Percentiles rank a stretch among this genome's conserved stretches.
These are phyloP conservation scores for Bimuria novae-zelandiae DNA, from an alignment of 2,329 filamentous ascomycete species.

Conservation along the genomic window DNA sequence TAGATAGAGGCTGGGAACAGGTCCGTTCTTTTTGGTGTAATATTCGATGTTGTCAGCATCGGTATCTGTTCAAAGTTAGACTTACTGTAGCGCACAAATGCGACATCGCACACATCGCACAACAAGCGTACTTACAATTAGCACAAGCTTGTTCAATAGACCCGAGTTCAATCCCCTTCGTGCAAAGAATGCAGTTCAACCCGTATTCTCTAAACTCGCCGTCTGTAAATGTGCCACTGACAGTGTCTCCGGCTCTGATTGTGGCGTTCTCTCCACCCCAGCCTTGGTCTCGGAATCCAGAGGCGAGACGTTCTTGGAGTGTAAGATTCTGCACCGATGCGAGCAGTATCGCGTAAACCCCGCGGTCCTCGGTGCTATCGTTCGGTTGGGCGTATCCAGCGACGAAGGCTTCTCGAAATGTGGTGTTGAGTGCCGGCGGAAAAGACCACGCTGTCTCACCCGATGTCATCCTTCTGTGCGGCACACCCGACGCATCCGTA, in stretches of 20 bases:
- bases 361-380: not conserved
- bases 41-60: not conserved
- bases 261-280: constrained; percentile 1
- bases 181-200: constrained; percentile 11
- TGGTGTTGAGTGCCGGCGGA: constrained; percentile 3
- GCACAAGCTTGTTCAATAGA: constrained; percentile 8
- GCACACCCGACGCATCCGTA: not conserved
- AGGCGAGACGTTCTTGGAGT: not conserved
- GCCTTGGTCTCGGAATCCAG: not conserved
- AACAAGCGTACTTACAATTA: constrained; percentile 8
- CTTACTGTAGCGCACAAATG: not conserved
- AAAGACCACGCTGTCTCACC: not conserved
- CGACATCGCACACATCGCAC: not conserved
- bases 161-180: not conserved
- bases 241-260: constrained; percentile 5
- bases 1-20: not conserved
- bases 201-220: not conserved
- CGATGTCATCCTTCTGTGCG: not conserved
- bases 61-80: constrained; percentile 1
- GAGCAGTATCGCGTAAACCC: not conserved
- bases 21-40: not conserved
- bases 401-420: not conserved
- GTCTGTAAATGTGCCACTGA: constrained; percentile 1
- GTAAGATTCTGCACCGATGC: constrained; percentile 7
- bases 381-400: not conserved